These are phyloP conservation scores for Alisma plantagoaquatica DNA, from an alignment of 106 monocot species.

Conservation along the genomic window DNA sequence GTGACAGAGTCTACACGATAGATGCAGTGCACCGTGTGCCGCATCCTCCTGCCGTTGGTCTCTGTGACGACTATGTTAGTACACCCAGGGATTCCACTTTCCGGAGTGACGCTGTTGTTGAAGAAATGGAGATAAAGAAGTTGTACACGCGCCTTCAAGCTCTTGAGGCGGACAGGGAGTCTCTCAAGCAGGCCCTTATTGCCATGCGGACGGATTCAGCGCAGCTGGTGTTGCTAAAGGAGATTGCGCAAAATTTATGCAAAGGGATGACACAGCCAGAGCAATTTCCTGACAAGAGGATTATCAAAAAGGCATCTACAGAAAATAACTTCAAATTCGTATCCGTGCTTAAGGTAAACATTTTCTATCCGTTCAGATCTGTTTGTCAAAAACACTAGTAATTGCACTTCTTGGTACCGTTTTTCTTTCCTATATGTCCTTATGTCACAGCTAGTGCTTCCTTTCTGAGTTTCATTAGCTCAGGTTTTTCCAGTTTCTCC, in stretches of 20 bases:
- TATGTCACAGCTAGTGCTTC: no score
- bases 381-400: no score
- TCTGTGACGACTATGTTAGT: not conserved
- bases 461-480: no score
- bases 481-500: no score
- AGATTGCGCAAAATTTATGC: conserved; percentile 63
- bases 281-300: conserved; percentile 23
- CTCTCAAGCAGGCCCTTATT: conserved; percentile 46
- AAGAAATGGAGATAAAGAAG: conserved; percentile 32
- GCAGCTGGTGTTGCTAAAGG: conserved; percentile 51
- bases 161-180: conserved; percentile 65
- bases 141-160: conserved; percentile 56
- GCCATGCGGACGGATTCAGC: conserved; percentile 41
- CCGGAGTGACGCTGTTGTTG: not conserved
- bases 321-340: conserved; percentile 26
- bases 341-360: conserved; percentile 37
- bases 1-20: conserved; percentile 37
- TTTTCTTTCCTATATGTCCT: no score
- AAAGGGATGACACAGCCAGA: conserved; percentile 22
- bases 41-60: conserved; percentile 1
- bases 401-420: no score
- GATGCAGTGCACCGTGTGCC: conserved; percentile 30
- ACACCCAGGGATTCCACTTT: not conserved
- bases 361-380: no score
- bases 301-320: conserved; percentile 25